Base-by-base conservation (phyloP, 1,284 basidiomycete species). In the Schizopora paradoxa region DNA sequence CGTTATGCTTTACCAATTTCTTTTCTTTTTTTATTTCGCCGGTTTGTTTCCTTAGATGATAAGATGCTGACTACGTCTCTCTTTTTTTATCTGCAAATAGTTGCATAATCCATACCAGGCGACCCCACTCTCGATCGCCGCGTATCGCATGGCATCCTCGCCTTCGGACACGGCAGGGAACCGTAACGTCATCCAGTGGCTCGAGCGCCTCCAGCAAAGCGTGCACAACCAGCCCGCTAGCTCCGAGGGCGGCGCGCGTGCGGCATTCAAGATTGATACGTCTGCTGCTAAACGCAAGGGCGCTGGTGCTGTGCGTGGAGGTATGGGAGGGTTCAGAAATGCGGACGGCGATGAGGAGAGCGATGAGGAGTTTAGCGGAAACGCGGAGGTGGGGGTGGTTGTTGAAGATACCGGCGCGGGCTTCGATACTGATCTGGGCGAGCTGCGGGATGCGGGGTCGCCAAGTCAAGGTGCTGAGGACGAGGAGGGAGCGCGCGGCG, bases 21-120 rank as follows among this genome's bases (percentile, higher is more conserved):
- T 26, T 32, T 47, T 32, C 29, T 43, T 43, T 26, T 22, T 26
- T 27, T 36, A 16, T 19, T 49, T 25, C 14, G 25, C 10, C 37
- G 19, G 26, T 22, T 40, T 14, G 6, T 10, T 22, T 23, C 26
- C 16, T 10, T 6, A 40, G 8, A 13, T 7, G 25, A 39, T 39
- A n/a, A 6, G 14, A 23, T 40, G 10, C 22, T 16, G 10, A 22
- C 18, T 35, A 19, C 18, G 33, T 3, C 41, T 33, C 39, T n/a
- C 21, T 16, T 39, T 33, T 42, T 14, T 27, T 29, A 10, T 35
- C 32, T 29, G 34, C 19, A 48, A n/a, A n/a, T 55, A 87, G 84
- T 66, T 87, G 18, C 84, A 88, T 56, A 86, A 87, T 54, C 84
- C 84, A 2, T 87, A 86, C 60, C 67, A 76, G 48, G 82, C 85